phyloP scores from a whole-genome alignment of 495 filamentous ascomycete genomes.

The Penicillium macrosclerotiorum region DNA sequence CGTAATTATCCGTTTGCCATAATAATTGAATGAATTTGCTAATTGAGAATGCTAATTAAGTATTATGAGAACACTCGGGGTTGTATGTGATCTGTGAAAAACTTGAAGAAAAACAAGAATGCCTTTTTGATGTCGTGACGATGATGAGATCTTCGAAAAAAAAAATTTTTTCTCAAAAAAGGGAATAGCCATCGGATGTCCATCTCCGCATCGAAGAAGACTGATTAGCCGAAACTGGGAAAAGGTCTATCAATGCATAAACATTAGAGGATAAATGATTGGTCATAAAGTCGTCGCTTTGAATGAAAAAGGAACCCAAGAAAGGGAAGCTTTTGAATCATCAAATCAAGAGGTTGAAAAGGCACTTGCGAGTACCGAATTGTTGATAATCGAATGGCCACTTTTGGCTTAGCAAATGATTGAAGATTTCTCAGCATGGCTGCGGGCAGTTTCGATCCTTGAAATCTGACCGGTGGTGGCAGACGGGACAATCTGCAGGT shows the following conservation, averaged over 20 bases:
- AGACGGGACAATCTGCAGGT: conserved; percentile 13
- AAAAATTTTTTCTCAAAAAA: background rate
- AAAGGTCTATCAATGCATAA: background rate
- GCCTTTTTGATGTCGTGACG: too few species aligned
- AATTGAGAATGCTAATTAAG: too few species aligned
- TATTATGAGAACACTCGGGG: too few species aligned
- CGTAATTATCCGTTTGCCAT: too few species aligned
- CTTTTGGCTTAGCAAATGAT: conserved; percentile 21
- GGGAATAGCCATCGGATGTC: background rate
- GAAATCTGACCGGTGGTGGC: conserved; percentile 12
- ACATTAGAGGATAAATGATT: conserved; percentile 8
- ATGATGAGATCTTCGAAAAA: too few species aligned
- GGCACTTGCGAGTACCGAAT: too few species aligned
- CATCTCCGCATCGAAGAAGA: too few species aligned
- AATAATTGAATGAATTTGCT: too few species aligned
- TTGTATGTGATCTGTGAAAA: too few species aligned
- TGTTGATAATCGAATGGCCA: too few species aligned
- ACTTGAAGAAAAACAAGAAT: too few species aligned
- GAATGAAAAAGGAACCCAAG: background rate
- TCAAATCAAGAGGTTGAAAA: background rate
- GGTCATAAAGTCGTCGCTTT: conserved; percentile 1
- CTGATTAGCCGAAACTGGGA: background rate
- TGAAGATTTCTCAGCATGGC: conserved; percentile 21
- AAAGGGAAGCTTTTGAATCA: conserved; percentile 10
- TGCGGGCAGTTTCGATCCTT: conserved; percentile 24